Conservation (phyloP, 176 grass and related monocot genomes). For the Tillandsia fasciculata region DNA sequence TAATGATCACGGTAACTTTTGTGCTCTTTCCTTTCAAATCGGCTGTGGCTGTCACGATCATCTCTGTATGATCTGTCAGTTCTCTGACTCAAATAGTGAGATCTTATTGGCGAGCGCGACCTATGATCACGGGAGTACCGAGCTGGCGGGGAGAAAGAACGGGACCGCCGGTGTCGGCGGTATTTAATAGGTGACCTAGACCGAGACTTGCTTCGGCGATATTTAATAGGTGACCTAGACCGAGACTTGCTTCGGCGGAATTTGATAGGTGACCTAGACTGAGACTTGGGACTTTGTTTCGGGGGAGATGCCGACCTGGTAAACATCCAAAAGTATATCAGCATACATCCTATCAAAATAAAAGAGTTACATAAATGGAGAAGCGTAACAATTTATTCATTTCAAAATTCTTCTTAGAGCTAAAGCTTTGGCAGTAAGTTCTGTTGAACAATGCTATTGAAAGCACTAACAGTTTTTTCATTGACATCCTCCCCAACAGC, state of each 20-base stretch:
- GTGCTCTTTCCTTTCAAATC: constrained; percentile 23
- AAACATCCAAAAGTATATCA: constrained; percentile 30
- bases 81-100: constrained; percentile 41
- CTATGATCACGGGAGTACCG: constrained; percentile 42
- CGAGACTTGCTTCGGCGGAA: constrained; percentile 56
- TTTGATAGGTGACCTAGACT: constrained; percentile 64
- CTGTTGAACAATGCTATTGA: neutral
- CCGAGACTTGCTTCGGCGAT: constrained; percentile 56
- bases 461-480: neutral
- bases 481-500: too few relatives aligned
- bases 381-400: neutral
- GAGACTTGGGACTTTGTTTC: constrained; percentile 39
- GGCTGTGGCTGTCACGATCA: constrained; percentile 54
- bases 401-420: too few relatives aligned
- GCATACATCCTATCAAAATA: neutral
- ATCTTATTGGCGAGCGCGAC: constrained; percentile 66
- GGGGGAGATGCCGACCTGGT: constrained; percentile 56
- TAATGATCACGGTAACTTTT: constrained; percentile 15
- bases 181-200: constrained; percentile 68
- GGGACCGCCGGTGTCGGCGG: constrained; percentile 51
- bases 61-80: constrained; percentile 49
- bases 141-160: constrained; percentile 57
- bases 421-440: too few relatives aligned
- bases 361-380: neutral
- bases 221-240: constrained; percentile 61